These are phyloP conservation scores for Talaromyces nanjingensis DNA, from an alignment of 495 filamentous ascomycete genomes.

Conservation along the genomic window DNA sequence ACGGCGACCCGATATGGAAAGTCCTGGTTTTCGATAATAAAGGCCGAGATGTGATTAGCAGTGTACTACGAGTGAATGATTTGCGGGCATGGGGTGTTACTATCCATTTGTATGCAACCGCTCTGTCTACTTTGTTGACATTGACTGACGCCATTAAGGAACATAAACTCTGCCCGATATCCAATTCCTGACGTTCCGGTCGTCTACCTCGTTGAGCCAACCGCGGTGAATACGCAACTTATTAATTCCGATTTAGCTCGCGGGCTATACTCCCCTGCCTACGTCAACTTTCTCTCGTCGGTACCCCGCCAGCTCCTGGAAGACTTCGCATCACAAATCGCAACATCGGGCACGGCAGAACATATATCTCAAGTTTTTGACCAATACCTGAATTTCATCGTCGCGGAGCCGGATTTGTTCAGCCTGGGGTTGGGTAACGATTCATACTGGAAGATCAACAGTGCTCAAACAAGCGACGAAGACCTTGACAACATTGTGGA, in stretches of 20 bases:
- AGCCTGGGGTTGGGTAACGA: conserved; percentile 84
- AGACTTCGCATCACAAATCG: conserved; percentile 88
- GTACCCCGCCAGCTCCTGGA: conserved; percentile 89
- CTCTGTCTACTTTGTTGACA: conserved; percentile 10
- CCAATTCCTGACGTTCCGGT: conserved; percentile 95
- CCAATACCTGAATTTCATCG: conserved; percentile 97
- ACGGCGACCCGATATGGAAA: conserved; percentile 80
- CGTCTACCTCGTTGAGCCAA: conserved; percentile 92
- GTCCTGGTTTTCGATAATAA: conserved; percentile 63
- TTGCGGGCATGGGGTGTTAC: conserved; percentile 89
- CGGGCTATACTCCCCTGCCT: conserved; percentile 85
- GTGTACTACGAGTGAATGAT: conserved; percentile 88
- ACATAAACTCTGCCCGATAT: conserved; percentile 75
- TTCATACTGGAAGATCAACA: conserved; percentile 93
- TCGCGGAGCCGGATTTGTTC: conserved; percentile 92
- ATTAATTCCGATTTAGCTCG: conserved; percentile 85
- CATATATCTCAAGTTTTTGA: conserved; percentile 90
- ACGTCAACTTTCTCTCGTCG: conserved; percentile 95
- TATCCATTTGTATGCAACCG: conserved; percentile 71
- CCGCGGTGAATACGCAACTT: conserved; percentile 63
- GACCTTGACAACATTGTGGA: conserved; percentile 82
- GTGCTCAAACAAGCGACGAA: conserved; percentile 81
- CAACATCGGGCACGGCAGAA: conserved; percentile 73
- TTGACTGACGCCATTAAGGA: conserved; percentile 35
- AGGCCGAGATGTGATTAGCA: conserved; percentile 79